phyloP scores from a whole-genome alignment of 345 rosid species.

The Viola odorata region DNA sequence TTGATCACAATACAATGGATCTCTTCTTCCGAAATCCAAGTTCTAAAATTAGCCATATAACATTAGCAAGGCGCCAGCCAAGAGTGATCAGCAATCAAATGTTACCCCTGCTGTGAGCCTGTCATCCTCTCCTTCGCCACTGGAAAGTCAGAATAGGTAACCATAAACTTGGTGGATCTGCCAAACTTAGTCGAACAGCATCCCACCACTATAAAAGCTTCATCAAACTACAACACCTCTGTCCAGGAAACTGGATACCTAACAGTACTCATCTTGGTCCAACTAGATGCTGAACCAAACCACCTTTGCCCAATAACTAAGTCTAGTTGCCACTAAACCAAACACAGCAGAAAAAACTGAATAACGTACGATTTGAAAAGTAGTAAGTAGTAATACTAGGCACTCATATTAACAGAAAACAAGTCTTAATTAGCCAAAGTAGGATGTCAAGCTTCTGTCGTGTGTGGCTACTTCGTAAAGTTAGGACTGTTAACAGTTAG shows the following conservation, averaged over 20 bases:
- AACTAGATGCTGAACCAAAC: constrained; percentile 35
- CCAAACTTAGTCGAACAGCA: constrained; percentile 25
- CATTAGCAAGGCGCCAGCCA: constrained; percentile 30
- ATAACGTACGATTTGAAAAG: constrained; percentile 19
- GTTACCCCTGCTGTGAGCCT: constrained; percentile 20
- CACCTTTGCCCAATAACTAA: constrained; percentile 16
- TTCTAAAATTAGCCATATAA: constrained; percentile 38
- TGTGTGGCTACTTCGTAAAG: constrained; percentile 25
- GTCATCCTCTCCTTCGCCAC: constrained; percentile 27
- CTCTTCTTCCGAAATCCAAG: constrained; percentile 27
- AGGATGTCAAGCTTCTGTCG: constrained; percentile 32
- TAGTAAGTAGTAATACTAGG: constrained; percentile 25
- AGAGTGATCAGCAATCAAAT: constrained; percentile 27
- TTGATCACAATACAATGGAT: constrained; percentile 20
- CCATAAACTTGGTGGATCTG: constrained; percentile 19
- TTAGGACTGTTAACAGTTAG: constrained; percentile 30
- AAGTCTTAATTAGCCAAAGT: constrained; percentile 20
- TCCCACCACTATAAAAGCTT: constrained; percentile 19
- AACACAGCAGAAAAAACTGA: constrained; percentile 14
- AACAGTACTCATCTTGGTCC: constrained; percentile 20
- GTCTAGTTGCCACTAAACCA: constrained; percentile 16
- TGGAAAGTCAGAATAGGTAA: constrained; percentile 24
- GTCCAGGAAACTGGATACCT: constrained; percentile 16
- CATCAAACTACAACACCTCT: constrained; percentile 18
- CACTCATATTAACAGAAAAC: constrained; percentile 28